A percentile compares a stretch with the other conserved stretches of the same genome.
Evolutionary conservation across 331 rosid species (phyloP).

Genomic region (Quercus tomentella): DNA sequence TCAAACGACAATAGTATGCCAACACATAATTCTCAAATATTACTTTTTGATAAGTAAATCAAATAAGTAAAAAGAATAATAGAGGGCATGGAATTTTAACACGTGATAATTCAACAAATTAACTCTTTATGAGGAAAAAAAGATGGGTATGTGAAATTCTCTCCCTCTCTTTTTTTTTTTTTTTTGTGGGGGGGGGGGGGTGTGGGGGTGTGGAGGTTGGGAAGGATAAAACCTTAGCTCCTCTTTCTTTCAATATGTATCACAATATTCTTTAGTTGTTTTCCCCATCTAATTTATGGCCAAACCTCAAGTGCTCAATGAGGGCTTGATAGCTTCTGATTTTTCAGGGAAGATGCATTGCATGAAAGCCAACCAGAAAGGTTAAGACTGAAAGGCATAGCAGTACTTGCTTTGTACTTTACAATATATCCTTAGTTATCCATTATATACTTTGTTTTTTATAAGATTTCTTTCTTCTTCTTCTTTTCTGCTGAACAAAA

Average conservation of each 20-base stretch:
- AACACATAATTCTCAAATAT: not conserved
- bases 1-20: not conserved
- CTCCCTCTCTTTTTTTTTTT: not conserved
- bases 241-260: not conserved
- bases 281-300: not conserved
- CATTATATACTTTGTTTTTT: too few relatives aligned
- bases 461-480: too few relatives aligned
- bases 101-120: not conserved
- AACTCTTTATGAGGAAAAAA: not conserved
- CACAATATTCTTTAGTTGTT: not conserved
- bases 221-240: not conserved
- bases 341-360: not conserved
- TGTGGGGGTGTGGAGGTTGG: rapidly evolving
- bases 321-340: not conserved
- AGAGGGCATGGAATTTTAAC: not conserved
- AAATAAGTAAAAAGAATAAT: not conserved
- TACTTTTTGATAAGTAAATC: not conserved
- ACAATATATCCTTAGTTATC: too few relatives aligned
- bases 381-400: not conserved
- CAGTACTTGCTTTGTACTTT: not conserved
- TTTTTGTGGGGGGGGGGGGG: not conserved
- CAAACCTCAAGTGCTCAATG: not conserved
- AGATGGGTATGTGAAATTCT: not conserved
- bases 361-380: not conserved
- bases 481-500: too few relatives aligned